These are phyloP conservation scores for Solanum appendiculatum DNA, from an alignment of 257 asterid genomes.

Conservation along the genomic window DNA sequence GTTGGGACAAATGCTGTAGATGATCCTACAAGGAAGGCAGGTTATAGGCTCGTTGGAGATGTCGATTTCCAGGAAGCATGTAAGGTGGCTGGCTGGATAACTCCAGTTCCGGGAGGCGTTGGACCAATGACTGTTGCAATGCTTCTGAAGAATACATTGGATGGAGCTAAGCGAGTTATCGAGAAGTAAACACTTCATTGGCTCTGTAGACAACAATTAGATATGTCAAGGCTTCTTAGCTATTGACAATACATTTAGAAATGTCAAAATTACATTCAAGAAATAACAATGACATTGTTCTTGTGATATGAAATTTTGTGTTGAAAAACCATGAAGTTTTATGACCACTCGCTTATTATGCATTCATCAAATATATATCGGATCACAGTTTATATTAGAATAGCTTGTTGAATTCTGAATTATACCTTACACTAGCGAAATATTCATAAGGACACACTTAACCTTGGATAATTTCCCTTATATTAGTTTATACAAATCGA, in stretches of 20 bases:
- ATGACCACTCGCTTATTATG: not conserved
- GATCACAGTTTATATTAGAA: not conserved
- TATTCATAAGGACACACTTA: too few relatives aligned
- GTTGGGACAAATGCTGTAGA: conserved; percentile 90
- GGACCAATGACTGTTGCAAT: conserved; percentile 98
- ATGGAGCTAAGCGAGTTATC: conserved; percentile 73
- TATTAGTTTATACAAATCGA: too few relatives aligned
- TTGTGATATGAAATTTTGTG: not conserved
- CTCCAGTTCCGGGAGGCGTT: conserved; percentile 98
- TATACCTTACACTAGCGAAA: not conserved
- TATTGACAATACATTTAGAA: not conserved
- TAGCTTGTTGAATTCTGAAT: not conserved
- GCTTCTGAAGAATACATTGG: conserved; percentile 82
- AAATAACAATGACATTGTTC: not conserved
- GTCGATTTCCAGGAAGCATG: conserved; percentile 79
- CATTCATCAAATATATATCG: not conserved
- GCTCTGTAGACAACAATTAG: not conserved
- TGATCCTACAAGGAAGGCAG: conserved; percentile 68
- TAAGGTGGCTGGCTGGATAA: conserved; percentile 74
- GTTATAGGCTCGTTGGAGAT: conserved; percentile 93
- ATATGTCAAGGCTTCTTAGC: not conserved
- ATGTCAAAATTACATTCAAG: not conserved
- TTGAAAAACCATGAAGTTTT: not conserved
- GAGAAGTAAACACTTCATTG: conserved; percentile 10
- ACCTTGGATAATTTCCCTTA: too few relatives aligned